A percentile compares a stretch with the other conserved stretches of the same genome.
phyloP scores from a whole-genome alignment of 2,329 filamentous ascomycete species.

The Trichoderma cornu-damae region DNA sequence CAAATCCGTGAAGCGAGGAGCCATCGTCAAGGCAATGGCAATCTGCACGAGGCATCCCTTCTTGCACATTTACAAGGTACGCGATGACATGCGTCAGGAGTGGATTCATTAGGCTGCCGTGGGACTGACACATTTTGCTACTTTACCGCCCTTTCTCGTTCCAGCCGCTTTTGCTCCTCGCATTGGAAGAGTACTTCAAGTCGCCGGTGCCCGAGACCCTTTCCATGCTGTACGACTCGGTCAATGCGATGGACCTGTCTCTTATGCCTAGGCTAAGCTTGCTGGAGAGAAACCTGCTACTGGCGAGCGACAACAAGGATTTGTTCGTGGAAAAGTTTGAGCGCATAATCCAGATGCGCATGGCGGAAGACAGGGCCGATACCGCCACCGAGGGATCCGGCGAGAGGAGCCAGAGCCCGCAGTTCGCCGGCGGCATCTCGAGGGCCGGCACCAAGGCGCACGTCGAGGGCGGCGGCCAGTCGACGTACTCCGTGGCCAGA shows the following conservation, averaged over 20 bases:
- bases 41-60: conserved; percentile 98
- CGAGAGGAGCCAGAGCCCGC: conserved; percentile 45
- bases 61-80: conserved; percentile 94
- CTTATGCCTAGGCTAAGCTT: conserved; percentile 80
- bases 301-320: conserved; percentile 89
- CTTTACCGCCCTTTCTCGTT: too few species aligned
- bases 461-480: conserved; percentile 52
- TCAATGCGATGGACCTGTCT: conserved; percentile 95
- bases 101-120: too few species aligned
- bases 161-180: conserved; percentile 79
- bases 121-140: too few species aligned
- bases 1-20: conserved; percentile 85
- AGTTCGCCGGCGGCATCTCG: conserved; percentile 44
- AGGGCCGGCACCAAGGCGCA: conserved; percentile 59
- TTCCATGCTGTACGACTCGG: conserved; percentile 79
- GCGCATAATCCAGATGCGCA: conserved; percentile 80
- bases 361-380: conserved; percentile 57
- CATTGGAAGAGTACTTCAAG: conserved; percentile 95
- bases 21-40: conserved; percentile 96
- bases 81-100: conserved; percentile 23
- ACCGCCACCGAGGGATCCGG: conserved; percentile 33
- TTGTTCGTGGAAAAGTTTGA: conserved; percentile 98
- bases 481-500: conserved; percentile 71
- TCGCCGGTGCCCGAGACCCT: conserved; percentile 83
- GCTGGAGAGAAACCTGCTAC: conserved; percentile 79